A percentile compares a stretch with the other conserved stretches of the same genome.
These are phyloP conservation scores for Apium graveolens DNA, from an alignment of 129 eudicot genomes.

Conservation along the genomic window DNA sequence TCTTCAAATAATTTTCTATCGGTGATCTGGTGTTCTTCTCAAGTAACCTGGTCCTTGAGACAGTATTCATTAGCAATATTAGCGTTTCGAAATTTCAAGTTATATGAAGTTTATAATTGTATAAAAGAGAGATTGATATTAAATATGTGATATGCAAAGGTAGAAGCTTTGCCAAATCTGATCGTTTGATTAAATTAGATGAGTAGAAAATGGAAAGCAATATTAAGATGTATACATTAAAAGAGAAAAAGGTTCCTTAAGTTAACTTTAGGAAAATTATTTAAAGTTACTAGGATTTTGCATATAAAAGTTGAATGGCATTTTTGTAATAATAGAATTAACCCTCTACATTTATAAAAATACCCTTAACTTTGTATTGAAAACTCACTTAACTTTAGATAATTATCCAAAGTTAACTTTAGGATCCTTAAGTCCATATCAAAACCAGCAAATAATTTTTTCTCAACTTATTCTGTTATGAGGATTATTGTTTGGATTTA, in stretches of 20 bases:
- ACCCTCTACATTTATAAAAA: no score
- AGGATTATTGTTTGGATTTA: neutral
- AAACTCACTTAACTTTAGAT: no score
- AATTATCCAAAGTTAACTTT: no score
- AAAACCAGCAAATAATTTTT: neutral
- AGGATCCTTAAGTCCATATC: no score
- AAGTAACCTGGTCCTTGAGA: neutral
- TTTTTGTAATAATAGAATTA: no score
- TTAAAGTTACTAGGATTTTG: no score
- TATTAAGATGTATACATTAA: neutral
- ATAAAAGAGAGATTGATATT: neutral
- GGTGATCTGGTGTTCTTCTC: neutral
- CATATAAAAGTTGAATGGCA: no score
- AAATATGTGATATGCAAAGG: neutral
- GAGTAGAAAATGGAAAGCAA: neutral
- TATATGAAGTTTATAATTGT: neutral
- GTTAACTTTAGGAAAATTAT: no score
- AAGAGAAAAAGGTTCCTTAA: no score
- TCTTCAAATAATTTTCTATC: neutral
- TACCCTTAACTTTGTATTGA: no score
- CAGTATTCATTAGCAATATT: neutral
- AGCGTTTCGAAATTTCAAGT: neutral
- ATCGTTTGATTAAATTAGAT: no score
- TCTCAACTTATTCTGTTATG: neutral
- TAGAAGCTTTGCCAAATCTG: neutral